Evolutionary conservation across 148 eudicot genomes (phyloP), one percentile per base, ranked within the genome.

Genomic region (Vaccinium corymbosum): DNA sequence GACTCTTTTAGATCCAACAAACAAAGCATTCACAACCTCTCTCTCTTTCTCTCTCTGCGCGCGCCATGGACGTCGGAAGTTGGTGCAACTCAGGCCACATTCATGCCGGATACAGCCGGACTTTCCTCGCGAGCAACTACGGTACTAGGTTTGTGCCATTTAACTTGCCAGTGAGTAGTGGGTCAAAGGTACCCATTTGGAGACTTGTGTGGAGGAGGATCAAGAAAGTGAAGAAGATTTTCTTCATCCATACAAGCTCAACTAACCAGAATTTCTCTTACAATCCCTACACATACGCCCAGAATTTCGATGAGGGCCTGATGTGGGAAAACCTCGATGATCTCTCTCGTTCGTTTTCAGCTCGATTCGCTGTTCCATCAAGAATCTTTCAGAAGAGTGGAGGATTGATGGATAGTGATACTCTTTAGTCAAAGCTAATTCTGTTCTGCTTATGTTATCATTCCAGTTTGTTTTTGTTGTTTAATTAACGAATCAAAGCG

Each of bases 291-390:
- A 86, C 94, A 6, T 93, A 93, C 35, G 22, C 92, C 0, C 86
- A 82, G 82, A 92, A 93, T 57, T 93, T 93, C 68, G 94, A 93
- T 42, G 88, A 88, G 55, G 90, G 89, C 4, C 53, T 27, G 62
- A 49, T 17, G n/a, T 83, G 68, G 61, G 85, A 76, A n/a, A 90
- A 88, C 77, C 85, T 85, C 10, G 92, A 91, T 51, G 91, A 87
- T 48, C 86, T 92, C 68, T 84, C 84, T 48, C 79, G 92, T 59
- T 91, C 97, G 0, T 93, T 93, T 46, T 93, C 97, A 1, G 90
- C 94, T 70, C 91, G 94, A 10, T 93, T 91, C 42, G 91, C 91
- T 19, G 88, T 90, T 57, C 86, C 93, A 0, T 81, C 92, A 17
- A 87, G 86, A 17, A 85, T 87, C 79, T 85, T 88, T 61, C 73